phyloP scores from a whole-genome alignment of 306 rosid genomes.

The Dalbergia cochinchinensis region DNA sequence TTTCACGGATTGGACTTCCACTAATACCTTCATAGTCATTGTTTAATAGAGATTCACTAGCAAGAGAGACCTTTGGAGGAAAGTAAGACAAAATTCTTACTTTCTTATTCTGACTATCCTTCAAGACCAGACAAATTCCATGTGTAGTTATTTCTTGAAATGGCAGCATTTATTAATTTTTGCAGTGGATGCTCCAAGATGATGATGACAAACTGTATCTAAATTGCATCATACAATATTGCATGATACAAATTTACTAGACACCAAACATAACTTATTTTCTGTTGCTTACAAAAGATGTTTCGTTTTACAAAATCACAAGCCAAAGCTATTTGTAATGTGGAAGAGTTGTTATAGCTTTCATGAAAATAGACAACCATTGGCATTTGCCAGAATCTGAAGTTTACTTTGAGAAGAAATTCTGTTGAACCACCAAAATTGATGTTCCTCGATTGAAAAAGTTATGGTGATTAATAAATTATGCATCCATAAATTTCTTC shows the following conservation, averaged over 20 bases:
- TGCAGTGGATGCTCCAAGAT: slow-evolving; percentile 13
- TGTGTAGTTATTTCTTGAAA: slow-evolving; percentile 5
- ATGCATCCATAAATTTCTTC: slow-evolving; percentile 21
- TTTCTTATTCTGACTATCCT: slow-evolving; percentile 14
- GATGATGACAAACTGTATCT: slow-evolving; percentile 33
- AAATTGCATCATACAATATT: slow-evolving; percentile 37
- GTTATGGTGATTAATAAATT: slow-evolving; percentile 16
- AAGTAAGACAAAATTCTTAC: slow-evolving; percentile 39
- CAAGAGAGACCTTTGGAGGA: slow-evolving; percentile 30
- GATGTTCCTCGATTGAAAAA: background rate
- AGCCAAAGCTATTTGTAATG: background rate
- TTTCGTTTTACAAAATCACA: slow-evolving; percentile 39
- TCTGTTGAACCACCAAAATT: background rate
- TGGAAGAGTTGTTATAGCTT: slow-evolving; percentile 11
- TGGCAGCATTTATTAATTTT: slow-evolving; percentile 24
- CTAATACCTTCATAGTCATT: slow-evolving; percentile 25
- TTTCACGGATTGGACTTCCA: slow-evolving; percentile 40
- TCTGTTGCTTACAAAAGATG: background rate
- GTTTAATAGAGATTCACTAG: slow-evolving; percentile 32
- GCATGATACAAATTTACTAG: slow-evolving; percentile 33
- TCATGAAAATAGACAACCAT: slow-evolving; percentile 25
- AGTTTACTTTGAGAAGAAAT: slow-evolving; percentile 29
- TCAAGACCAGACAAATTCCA: slow-evolving; percentile 9
- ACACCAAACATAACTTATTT: slow-evolving; percentile 41
- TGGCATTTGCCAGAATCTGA: slow-evolving; percentile 13